Percentiles rank a stretch among this genome's conserved stretches.
These are phyloP conservation scores for Epithemia pelagica DNA, from an alignment of 108 stramenopile species.

Conservation along the genomic window DNA sequence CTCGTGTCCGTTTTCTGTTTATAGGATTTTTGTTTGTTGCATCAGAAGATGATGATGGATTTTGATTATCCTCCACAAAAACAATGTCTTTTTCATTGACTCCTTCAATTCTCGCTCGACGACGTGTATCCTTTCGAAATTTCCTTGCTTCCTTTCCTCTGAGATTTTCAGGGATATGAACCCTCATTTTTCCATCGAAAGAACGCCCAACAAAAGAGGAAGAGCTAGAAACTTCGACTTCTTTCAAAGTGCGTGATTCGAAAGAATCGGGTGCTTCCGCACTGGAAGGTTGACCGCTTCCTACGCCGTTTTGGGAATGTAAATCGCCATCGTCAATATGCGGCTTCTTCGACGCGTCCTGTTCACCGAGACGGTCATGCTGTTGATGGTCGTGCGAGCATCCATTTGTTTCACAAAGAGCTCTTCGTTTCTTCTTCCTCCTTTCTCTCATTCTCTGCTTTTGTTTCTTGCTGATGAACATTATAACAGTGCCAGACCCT, in stretches of 20 bases:
- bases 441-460: constrained; percentile 68
- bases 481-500: background rate
- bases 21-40: constrained; percentile 20
- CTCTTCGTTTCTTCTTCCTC: constrained; percentile 11
- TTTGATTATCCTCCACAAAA: constrained; percentile 31
- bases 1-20: constrained; percentile 8
- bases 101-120: constrained; percentile 47
- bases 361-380: no score
- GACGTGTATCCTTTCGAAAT: constrained; percentile 79
- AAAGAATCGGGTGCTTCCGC: constrained; percentile 3
- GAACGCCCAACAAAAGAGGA: no score
- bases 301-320: no score
- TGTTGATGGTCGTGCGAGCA: no score
- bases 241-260: no score
- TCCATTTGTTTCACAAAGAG: background rate
- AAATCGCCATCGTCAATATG: no score
- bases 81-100: constrained; percentile 37
- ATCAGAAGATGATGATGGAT: background rate
- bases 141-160: constrained; percentile 59
- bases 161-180: constrained; percentile 45
- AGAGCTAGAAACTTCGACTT: no score
- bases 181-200: constrained; percentile 20
- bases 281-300: background rate
- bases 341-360: no score
- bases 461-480: constrained; percentile 69